These are phyloP conservation scores for Peronospora destructor DNA, from an alignment of 352 stramenopile genomes.

Conservation along the genomic window DNA sequence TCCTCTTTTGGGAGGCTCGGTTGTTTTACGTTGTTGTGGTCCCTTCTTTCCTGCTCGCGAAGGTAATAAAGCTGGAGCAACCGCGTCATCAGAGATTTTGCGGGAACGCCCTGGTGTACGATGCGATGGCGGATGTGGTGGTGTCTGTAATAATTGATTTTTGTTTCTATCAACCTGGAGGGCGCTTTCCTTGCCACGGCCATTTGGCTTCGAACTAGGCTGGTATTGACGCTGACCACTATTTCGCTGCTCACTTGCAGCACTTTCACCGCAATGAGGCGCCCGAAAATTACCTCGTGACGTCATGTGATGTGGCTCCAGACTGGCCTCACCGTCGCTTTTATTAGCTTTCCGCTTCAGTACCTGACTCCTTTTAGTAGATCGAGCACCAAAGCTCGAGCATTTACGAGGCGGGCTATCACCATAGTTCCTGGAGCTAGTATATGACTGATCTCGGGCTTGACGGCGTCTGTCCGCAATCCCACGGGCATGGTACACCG, in stretches of 20 bases:
- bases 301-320: background rate
- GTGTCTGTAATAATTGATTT: constrained; percentile 4
- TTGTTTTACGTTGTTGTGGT: constrained; percentile 7
- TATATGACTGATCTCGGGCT: constrained; percentile 15
- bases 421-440: constrained; percentile 14
- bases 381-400: constrained; percentile 1
- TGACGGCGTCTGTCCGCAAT: constrained; percentile 6
- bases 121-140: constrained; percentile 3
- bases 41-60: constrained; percentile 11
- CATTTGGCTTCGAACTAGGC: background rate
- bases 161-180: background rate
- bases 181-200: constrained; percentile 2
- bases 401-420: constrained; percentile 8
- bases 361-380: constrained; percentile 2
- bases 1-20: constrained; percentile 13
- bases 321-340: constrained; percentile 6
- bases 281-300: constrained; percentile 4
- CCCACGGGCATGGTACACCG: constrained; percentile 1
- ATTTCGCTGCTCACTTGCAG: constrained; percentile 4
- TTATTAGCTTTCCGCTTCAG: constrained; percentile 17
- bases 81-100: constrained; percentile 1
- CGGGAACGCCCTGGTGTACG: constrained; percentile 16
- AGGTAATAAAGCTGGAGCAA: background rate
- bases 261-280: constrained; percentile 1
- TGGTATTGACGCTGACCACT: constrained; percentile 1